Conservation (phyloP, 768 basidiomycete genomes). For the Termitomyces sp. region DNA sequence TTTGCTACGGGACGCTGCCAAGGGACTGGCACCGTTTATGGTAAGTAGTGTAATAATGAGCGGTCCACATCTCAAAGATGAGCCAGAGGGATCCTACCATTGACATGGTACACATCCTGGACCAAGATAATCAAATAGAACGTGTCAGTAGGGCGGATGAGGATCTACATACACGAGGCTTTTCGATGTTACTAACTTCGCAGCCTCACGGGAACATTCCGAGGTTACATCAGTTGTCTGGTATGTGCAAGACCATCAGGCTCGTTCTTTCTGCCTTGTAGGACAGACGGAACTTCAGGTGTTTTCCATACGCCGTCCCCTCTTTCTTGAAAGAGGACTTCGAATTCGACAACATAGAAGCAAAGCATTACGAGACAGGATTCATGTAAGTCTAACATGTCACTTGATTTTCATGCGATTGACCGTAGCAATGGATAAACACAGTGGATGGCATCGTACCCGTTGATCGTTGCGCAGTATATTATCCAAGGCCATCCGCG, state of each 20-base stretch:
- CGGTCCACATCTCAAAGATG: not conserved
- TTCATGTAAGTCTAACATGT: not conserved
- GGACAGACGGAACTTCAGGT: not conserved
- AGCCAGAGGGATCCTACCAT: not conserved
- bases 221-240: slow-evolving; percentile 2
- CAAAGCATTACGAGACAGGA: not conserved
- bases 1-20: not conserved
- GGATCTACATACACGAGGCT: slow-evolving; percentile 11
- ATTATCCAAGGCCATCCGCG: slow-evolving; percentile 22
- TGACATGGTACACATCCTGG: not conserved
- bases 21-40: not conserved
- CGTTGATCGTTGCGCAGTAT: slow-evolving; percentile 26
- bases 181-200: slow-evolving; percentile 1
- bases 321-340: not conserved
- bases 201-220: slow-evolving; percentile 10
- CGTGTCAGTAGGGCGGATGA: slow-evolving; percentile 4
- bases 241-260: slow-evolving; percentile 3
- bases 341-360: not conserved
- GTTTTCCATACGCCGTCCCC: not conserved
- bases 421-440: not conserved
- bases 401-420: not conserved
- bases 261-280: not conserved
- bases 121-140: slow-evolving; percentile 3
- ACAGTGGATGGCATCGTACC: slow-evolving; percentile 15
- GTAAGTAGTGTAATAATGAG: slow-evolving; percentile 2